A percentile compares a stretch with the other conserved stretches of the same genome.
Conservation (phyloP, 352 stramenopile species). For the Globisporangium heterothallicum region DNA sequence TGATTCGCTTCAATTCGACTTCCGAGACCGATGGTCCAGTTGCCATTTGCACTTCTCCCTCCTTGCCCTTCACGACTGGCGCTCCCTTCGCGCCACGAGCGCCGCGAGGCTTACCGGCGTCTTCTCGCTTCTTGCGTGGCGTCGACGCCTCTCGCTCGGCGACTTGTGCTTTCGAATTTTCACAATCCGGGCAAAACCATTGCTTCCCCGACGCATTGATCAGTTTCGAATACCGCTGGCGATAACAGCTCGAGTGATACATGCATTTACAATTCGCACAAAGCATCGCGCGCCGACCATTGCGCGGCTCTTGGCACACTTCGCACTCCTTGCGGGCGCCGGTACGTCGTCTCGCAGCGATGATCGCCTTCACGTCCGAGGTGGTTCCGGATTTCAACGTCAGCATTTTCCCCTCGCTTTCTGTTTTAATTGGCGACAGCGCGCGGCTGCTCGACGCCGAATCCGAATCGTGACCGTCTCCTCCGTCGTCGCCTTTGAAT, state of each 20-base stretch:
- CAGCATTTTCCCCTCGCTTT: constrained; percentile 6
- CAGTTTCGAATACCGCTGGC: constrained; percentile 69
- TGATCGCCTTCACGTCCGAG: constrained; percentile 64
- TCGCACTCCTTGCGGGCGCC: constrained; percentile 66
- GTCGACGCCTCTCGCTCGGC: constrained; percentile 34
- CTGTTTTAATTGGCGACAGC: constrained; percentile 17
- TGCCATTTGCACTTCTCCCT: constrained; percentile 6
- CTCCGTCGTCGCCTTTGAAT: neutral
- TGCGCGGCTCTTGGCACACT: constrained; percentile 66
- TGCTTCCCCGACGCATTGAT: constrained; percentile 56
- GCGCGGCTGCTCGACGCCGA: constrained; percentile 19
- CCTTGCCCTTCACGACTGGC: constrained; percentile 2
- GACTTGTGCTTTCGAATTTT: constrained; percentile 28
- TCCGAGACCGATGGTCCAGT: constrained; percentile 19
- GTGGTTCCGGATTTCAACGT: constrained; percentile 44
- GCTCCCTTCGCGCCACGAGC: constrained; percentile 16
- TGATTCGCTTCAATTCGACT: constrained; percentile 56
- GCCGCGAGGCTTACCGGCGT: constrained; percentile 17
- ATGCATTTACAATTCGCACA: constrained; percentile 78
- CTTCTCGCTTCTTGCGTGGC: constrained; percentile 33
- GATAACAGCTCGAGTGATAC: constrained; percentile 83
- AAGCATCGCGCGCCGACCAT: constrained; percentile 70
- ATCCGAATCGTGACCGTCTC: constrained; percentile 23
- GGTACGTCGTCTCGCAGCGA: constrained; percentile 58
- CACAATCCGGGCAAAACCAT: constrained; percentile 80